A percentile compares a stretch with the other conserved stretches of the same genome.
phyloP scores from a whole-genome alignment of 345 rosid genomes.

The Sonneratia alba region DNA sequence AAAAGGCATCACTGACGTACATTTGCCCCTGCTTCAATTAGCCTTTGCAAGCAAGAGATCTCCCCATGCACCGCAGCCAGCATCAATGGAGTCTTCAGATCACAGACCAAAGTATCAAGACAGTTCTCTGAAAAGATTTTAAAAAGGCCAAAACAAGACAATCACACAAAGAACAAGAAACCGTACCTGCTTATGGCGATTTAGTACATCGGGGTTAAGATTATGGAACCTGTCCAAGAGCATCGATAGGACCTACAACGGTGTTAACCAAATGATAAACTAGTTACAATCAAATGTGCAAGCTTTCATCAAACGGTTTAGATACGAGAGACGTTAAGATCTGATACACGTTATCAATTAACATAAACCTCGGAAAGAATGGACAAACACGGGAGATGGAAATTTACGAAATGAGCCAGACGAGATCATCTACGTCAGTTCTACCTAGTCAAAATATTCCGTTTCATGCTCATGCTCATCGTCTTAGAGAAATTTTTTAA shows the following conservation, averaged over 20 bases:
- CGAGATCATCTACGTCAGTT: not conserved
- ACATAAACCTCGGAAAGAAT: not conserved
- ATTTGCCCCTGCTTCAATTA: constrained; percentile 91
- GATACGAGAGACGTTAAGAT: not conserved
- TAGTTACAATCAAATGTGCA: not conserved
- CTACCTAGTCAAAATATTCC: not conserved
- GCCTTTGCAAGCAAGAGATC: constrained; percentile 68
- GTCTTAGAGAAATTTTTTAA: not conserved
- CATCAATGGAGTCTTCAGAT: constrained; percentile 84
- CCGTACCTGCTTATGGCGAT: constrained; percentile 82
- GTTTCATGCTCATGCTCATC: not conserved
- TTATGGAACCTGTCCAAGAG: constrained; percentile 47
- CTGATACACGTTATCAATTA: not conserved
- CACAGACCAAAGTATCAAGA: not conserved
- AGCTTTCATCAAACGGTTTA: not conserved
- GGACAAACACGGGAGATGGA: not conserved
- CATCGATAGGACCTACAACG: constrained; percentile 56
- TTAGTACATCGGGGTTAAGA: constrained; percentile 63
- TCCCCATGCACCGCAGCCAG: constrained; percentile 95
- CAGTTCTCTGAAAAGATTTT: not conserved
- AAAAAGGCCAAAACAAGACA: not conserved
- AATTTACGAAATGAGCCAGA: not conserved
- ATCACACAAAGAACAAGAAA: not conserved
- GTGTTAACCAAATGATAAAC: not conserved
- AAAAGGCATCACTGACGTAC: constrained; percentile 27